Evolutionary conservation across 1,284 basidiomycete genomes (phyloP).

Genomic region (Porodaedalea pini): DNA sequence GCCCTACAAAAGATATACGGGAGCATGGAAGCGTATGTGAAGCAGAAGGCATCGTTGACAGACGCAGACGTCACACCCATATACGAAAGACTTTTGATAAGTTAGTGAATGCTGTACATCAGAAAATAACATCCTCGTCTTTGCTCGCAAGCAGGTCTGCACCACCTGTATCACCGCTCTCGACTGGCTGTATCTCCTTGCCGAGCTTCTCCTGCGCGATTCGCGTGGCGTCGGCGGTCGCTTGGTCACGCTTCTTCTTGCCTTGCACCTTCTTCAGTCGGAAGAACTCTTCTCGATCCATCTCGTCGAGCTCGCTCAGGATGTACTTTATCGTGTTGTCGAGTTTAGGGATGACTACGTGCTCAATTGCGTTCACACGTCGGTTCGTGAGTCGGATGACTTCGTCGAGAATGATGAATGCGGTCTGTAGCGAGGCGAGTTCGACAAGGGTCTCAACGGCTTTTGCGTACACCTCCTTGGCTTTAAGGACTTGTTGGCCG

Average conservation of each 20-base stretch:
- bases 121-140: constrained; percentile 92
- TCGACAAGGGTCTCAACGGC: constrained; percentile 97
- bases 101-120: constrained; percentile 23
- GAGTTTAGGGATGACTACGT: constrained; percentile 92
- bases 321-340: constrained; percentile 99
- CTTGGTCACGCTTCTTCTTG: constrained; percentile 89
- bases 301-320: constrained; percentile 92
- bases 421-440: constrained; percentile 94
- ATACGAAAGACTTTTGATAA: not conserved
- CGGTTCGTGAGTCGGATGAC: constrained; percentile 98
- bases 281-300: constrained; percentile 98
- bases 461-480: constrained; percentile 95
- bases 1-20: constrained; percentile 59
- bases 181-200: constrained; percentile 27
- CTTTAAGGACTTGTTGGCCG: constrained; percentile 92
- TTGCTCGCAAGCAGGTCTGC: constrained; percentile 77
- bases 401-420: constrained; percentile 98
- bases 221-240: constrained; percentile 42
- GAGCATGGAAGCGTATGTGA: constrained; percentile 59
- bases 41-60: constrained; percentile 47
- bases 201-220: constrained; percentile 23
- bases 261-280: constrained; percentile 95
- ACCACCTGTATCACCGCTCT: constrained; percentile 30
- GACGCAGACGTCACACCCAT: constrained; percentile 49
- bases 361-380: constrained; percentile 98